Percentiles rank a stretch among this genome's conserved stretches.
phyloP scores from a whole-genome alignment of 768 basidiomycete species.

The Serendipita vermifera region DNA sequence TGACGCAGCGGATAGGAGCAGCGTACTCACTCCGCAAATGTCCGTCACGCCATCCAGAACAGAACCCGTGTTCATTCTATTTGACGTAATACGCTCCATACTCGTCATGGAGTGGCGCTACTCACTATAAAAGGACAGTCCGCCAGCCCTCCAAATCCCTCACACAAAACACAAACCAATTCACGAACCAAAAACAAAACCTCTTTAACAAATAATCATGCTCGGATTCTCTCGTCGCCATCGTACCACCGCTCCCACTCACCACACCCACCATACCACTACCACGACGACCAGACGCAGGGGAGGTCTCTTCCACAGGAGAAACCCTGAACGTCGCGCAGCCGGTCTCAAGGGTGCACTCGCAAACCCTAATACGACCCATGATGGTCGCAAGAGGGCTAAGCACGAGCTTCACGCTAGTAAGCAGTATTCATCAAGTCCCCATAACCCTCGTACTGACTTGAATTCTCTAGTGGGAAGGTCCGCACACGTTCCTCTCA shows the following conservation, averaged over 20 bases:
- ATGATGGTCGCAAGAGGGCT: conserved; percentile 1
- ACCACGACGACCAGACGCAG: not conserved
- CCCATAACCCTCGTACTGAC: no score
- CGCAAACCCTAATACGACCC: conserved; percentile 5
- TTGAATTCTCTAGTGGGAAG: no score
- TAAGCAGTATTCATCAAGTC: no score
- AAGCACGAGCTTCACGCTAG: conserved; percentile 3
- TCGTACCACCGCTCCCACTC: not conserved
- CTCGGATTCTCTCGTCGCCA: not conserved
- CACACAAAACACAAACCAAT: not conserved
- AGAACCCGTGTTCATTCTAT: no score
- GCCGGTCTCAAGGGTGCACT: conserved; percentile 7
- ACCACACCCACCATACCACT: not conserved
- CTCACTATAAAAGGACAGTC: not conserved
- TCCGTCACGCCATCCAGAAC: no score
- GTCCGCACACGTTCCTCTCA: not conserved
- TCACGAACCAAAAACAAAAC: not conserved
- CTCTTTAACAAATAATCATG: not conserved
- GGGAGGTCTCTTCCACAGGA: not conserved
- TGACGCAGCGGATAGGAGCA: no score
- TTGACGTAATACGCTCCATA: not conserved
- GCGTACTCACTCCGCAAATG: no score
- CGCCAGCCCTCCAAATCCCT: not conserved
- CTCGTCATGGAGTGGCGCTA: not conserved
- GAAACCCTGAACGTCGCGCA: conserved; percentile 1